Conservation (phyloP, 1,284 basidiomycete genomes). For the Ganoderma lingzhi region DNA sequence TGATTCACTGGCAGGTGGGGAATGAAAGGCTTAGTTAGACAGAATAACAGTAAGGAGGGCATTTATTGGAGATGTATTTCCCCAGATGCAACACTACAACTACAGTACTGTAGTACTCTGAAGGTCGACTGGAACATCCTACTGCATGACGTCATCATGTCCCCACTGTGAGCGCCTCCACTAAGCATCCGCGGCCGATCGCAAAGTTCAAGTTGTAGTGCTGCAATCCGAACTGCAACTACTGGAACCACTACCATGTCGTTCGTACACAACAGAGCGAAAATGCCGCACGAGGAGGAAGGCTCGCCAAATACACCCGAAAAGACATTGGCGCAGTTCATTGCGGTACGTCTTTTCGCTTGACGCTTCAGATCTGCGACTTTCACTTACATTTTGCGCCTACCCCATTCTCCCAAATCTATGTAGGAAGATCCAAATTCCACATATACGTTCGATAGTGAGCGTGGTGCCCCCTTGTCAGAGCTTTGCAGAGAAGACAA, state of each 20-base stretch:
- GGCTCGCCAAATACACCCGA: constrained; percentile 33
- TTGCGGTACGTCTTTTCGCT: constrained; percentile 37
- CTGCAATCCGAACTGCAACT: constrained; percentile 11
- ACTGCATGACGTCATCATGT: constrained; percentile 30
- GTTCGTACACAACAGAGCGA: constrained; percentile 38
- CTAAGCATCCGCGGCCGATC: too few relatives aligned
- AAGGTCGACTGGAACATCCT: background rate
- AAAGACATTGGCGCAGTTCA: constrained; percentile 41
- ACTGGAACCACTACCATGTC: constrained; percentile 28
- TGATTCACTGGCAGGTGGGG: background rate
- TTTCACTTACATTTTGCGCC: background rate
- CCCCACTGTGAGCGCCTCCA: constrained; percentile 11
- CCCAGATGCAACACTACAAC: background rate
- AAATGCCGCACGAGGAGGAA: constrained; percentile 28
- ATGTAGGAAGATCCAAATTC: constrained; percentile 57
- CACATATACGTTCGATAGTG: constrained; percentile 68
- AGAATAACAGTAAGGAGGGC: background rate
- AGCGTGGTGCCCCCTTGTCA: constrained; percentile 63
- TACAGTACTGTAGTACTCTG: background rate
- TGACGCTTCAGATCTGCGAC: too few relatives aligned
- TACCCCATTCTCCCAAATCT: background rate
- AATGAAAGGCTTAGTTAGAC: background rate
- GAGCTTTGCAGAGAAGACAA: constrained; percentile 69
- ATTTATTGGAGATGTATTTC: constrained; percentile 7
- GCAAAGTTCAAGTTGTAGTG: too few relatives aligned